Percentiles rank a stretch among this genome's conserved stretches.
These are phyloP conservation scores for Syzygium malaccense DNA, from an alignment of 441 rosid species.

Conservation along the genomic window DNA sequence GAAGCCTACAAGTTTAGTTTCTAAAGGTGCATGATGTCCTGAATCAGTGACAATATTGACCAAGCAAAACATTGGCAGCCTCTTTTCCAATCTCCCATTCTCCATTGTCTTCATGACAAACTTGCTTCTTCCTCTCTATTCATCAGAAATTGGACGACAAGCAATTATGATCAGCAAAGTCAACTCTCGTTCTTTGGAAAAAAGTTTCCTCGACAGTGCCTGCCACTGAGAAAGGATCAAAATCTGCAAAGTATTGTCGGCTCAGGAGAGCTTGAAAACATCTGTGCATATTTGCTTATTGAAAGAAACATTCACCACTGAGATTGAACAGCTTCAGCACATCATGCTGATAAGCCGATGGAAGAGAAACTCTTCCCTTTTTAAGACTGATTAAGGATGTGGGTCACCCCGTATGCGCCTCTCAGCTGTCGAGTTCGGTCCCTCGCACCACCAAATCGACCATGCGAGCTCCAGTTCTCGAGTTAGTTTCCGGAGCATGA, in stretches of 20 bases:
- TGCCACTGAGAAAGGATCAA: neutral
- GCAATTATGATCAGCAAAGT: neutral
- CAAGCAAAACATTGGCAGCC: neutral
- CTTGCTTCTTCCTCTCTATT: neutral
- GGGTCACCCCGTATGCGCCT: neutral
- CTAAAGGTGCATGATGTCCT: neutral
- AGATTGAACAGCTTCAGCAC: neutral
- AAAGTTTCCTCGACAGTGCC: neutral
- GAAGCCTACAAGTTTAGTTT: neutral
- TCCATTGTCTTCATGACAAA: neutral
- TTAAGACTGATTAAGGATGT: neutral
- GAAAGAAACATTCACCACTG: neutral
- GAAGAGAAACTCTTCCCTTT: neutral
- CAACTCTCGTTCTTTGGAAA: neutral
- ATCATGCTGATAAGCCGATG: neutral
- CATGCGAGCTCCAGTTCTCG: neutral
- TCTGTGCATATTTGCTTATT: neutral
- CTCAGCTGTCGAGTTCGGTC: neutral
- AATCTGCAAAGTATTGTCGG: neutral
- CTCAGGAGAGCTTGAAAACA: neutral
- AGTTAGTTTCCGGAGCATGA: neutral
- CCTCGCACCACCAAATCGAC: neutral
- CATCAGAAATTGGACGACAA: neutral
- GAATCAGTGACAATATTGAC: neutral
- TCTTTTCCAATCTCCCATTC: neutral